Evolutionary conservation across 768 basidiomycete genomes (phyloP), one percentile per base, ranked within the genome.

Genomic region (Pleurotus giganteus): DNA sequence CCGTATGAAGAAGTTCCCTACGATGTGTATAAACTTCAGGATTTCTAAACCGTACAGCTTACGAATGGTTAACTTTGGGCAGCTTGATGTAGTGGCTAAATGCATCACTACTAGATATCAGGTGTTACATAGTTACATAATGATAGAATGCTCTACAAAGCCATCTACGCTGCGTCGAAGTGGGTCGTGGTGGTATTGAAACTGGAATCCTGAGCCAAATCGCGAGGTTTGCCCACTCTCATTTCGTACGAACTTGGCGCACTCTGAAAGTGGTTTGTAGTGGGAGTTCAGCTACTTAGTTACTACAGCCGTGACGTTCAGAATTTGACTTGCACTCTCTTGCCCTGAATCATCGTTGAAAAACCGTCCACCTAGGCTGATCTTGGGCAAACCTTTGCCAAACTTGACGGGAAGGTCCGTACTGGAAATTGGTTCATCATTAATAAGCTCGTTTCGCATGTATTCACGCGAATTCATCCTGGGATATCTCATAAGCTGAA

Each of bases 1-100:
- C 80, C 80, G 6, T 82, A 83, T 57, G 81, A 83, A 65, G 77
- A 82, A 62, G 78, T 82, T 45, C 81, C 77, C 4, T 82, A 82
- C 57, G 80, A 83, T 57, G 78, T 84, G 2, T 80, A 82, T 63
- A 74, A 70, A 41, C 63, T 79, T 2, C 76, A 80, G 62, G 69
- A 76, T 57, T 66, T 76, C 47, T 75, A 32, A 32, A 32, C 6
- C 13, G 31, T 6, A 32, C 13, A 32, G 13, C 6, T 32, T 32
- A 6, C 31, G 6, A 32, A 6, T 32, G 13, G 6, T 6, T 13
- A 13, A 13, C 6, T 6, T 13, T 32, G 13, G 31, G 31, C 31
- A 32, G 31, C 13, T 32, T 13, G 31, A 6, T 32, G 13, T 6
- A 13, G 13, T 6, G 6, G 13, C 31, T 6, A 32, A 13, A 32